Percentiles rank a stretch among this genome's conserved stretches.
Conservation (phyloP, 2,329 filamentous ascomycete genomes). For the Beauveria australis region DNA sequence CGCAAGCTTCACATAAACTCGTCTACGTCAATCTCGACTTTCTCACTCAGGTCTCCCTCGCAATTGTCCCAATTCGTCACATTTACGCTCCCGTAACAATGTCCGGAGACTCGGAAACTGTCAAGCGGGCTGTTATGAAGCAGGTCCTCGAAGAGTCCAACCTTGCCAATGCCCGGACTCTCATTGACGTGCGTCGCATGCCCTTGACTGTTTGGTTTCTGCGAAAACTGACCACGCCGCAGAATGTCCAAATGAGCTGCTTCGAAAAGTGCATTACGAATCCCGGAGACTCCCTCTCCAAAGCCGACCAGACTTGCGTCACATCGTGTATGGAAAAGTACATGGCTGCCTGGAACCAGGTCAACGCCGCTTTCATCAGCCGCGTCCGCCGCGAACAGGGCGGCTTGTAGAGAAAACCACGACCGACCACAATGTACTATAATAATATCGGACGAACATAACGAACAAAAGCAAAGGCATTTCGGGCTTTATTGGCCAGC, state of each 20-base stretch:
- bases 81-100: slow-evolving; percentile 28
- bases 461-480: not conserved
- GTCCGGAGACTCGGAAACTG: slow-evolving; percentile 43
- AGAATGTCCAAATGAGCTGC: slow-evolving; percentile 78
- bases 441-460: not conserved
- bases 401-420: slow-evolving; percentile 16
- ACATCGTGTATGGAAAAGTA: slow-evolving; percentile 79
- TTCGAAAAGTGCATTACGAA: slow-evolving; percentile 70
- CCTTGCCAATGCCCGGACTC: slow-evolving; percentile 57
- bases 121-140: slow-evolving; percentile 56
- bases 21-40: not conserved
- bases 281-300: slow-evolving; percentile 58
- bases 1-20: not conserved
- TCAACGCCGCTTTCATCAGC: slow-evolving; percentile 59
- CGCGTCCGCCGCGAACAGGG: slow-evolving; percentile 52
- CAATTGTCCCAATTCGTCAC: not conserved
- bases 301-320: slow-evolving; percentile 61
- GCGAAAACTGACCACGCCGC: slow-evolving; percentile 1
- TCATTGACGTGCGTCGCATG: slow-evolving; percentile 54
- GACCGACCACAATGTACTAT: not conserved
- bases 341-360: slow-evolving; percentile 70
- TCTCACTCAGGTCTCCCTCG: not conserved
- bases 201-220: not conserved
- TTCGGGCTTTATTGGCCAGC: not conserved
- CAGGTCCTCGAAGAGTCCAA: slow-evolving; percentile 57